Evolutionary conservation across 306 rosid genomes (phyloP).

Genomic region (Quillaja saponaria): DNA sequence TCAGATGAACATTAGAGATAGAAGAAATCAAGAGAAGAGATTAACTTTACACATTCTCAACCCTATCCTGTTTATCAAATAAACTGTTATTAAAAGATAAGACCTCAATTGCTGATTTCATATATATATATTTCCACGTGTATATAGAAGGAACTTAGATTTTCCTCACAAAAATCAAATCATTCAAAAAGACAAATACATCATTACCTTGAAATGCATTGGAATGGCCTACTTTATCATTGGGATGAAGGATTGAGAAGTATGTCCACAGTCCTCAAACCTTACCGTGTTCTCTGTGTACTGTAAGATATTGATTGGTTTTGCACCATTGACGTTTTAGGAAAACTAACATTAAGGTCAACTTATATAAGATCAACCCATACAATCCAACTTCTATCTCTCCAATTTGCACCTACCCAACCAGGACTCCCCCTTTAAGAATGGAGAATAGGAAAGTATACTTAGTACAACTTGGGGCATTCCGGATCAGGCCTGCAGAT

Average conservation of each 20-base stretch:
- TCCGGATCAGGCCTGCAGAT: constrained; percentile 55
- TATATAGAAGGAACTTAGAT: not conserved
- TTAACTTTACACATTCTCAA: constrained; percentile 1
- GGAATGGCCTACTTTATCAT: constrained; percentile 72
- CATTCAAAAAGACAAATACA: constrained; percentile 8
- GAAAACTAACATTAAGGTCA: constrained; percentile 9
- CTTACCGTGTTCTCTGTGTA: constrained; percentile 74
- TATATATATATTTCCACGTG: constrained; percentile 12
- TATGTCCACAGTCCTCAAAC: constrained; percentile 56
- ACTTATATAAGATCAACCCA: not conserved
- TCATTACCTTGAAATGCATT: constrained; percentile 69
- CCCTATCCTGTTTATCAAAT: not conserved
- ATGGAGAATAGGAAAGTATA: constrained; percentile 9
- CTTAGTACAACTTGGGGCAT: constrained; percentile 65
- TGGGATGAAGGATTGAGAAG: constrained; percentile 73
- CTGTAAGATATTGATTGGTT: constrained; percentile 29
- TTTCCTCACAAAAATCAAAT: not conserved
- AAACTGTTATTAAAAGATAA: constrained; percentile 9
- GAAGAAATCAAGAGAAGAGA: constrained; percentile 14
- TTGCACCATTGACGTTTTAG: constrained; percentile 5
- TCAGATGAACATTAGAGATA: constrained; percentile 1
- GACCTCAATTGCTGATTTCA: constrained; percentile 15
- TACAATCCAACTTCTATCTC: not conserved
- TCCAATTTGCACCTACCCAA: constrained; percentile 12
- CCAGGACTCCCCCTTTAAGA: constrained; percentile 20